A percentile compares a stretch with the other conserved stretches of the same genome.
These are phyloP conservation scores for Colletotrichum costaricense DNA, from an alignment of 2,329 filamentous ascomycete genomes.

Conservation along the genomic window DNA sequence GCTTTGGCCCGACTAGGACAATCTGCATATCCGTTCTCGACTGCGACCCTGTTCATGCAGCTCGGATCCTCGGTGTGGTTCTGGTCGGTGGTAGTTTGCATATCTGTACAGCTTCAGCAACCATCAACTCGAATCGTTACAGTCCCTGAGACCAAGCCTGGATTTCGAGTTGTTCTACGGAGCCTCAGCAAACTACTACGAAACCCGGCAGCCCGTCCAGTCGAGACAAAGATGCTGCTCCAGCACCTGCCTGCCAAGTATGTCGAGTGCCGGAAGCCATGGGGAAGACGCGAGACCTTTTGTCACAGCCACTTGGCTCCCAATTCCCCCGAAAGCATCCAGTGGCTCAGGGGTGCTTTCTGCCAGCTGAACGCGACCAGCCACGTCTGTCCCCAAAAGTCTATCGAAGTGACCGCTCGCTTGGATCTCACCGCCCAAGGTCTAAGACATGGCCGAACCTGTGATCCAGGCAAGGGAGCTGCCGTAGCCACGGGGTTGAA, in stretches of 20 bases:
- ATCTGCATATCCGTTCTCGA: constrained; percentile 15
- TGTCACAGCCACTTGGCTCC: not conserved
- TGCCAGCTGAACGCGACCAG: constrained; percentile 2
- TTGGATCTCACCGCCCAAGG: constrained; percentile 21
- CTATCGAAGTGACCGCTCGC: constrained; percentile 2
- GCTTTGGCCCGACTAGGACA: not conserved
- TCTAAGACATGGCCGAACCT: constrained; percentile 15
- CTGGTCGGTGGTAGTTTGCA: not conserved
- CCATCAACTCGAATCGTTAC: too few relatives aligned
- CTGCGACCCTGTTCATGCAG: constrained; percentile 17
- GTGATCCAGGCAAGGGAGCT: not conserved
- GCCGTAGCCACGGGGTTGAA: not conserved
- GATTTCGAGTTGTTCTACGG: not conserved
- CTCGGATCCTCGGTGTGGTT: not conserved
- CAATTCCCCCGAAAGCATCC: not conserved
- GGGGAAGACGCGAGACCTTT: not conserved
- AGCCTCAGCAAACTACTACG: not conserved
- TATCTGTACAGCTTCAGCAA: not conserved
- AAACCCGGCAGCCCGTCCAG: not conserved
- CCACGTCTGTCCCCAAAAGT: not conserved
- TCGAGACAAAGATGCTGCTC: not conserved
- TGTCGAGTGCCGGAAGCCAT: not conserved
- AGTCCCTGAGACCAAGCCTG: not conserved
- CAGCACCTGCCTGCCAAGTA: not conserved
- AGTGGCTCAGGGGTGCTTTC: constrained; percentile 21